Evolutionary conservation across 2,329 filamentous ascomycete genomes (phyloP).

Genomic region (Botrytis medusae): DNA sequence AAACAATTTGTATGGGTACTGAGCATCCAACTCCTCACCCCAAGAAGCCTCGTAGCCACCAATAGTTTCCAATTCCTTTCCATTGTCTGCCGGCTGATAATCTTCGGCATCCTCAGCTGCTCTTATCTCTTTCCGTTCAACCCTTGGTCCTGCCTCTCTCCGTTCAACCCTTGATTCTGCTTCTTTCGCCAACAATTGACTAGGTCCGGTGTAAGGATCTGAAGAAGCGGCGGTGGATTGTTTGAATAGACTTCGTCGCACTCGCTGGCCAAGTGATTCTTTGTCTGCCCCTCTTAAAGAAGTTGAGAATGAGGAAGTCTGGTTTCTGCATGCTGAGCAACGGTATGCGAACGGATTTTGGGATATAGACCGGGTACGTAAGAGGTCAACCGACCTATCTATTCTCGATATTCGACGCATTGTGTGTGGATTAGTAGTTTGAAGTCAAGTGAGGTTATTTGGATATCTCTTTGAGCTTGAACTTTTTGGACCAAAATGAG

Average conservation of each 20-base stretch:
- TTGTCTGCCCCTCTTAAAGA: constrained; percentile 27
- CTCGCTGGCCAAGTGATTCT: constrained; percentile 45
- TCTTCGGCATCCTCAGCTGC: constrained; percentile 27
- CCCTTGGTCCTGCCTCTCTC: constrained; percentile 20
- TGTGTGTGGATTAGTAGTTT: constrained; percentile 16
- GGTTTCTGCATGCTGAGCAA: constrained; percentile 35
- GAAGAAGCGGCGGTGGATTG: constrained; percentile 49
- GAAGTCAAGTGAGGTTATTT: constrained; percentile 3
- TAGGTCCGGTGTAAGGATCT: constrained; percentile 48
- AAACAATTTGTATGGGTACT: constrained; percentile 46
- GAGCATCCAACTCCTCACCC: constrained; percentile 41
- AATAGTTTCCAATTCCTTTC: constrained; percentile 54
- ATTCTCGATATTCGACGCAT: constrained; percentile 40
- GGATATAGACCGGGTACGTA: constrained; percentile 25
- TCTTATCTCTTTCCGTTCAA: constrained; percentile 21
- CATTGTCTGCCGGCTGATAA: constrained; percentile 50
- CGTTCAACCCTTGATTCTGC: constrained; percentile 22
- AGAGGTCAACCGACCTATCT: constrained; percentile 36
- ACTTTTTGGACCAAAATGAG: constrained; percentile 18
- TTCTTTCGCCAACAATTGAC: constrained; percentile 30
- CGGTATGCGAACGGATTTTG: constrained; percentile 27
- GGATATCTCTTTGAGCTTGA: constrained; percentile 26
- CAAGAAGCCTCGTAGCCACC: constrained; percentile 49
- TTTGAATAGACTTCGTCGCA: constrained; percentile 51
- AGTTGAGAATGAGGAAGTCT: constrained; percentile 37